Evolutionary conservation across 2,329 filamentous ascomycete genomes (phyloP).

Genomic region (Fusarium secorum): DNA sequence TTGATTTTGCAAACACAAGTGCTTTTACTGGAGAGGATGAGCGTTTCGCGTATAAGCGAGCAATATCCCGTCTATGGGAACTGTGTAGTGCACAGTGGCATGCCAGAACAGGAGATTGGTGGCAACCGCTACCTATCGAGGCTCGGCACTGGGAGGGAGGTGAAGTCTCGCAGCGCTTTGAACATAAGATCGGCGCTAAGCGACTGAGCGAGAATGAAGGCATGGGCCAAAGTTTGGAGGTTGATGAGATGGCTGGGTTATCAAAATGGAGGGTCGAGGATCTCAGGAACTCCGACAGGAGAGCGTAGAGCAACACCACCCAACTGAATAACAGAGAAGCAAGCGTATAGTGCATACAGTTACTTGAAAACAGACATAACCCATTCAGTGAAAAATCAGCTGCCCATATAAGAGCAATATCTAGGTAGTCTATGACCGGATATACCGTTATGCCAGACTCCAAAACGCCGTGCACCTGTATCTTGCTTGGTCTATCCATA

Average conservation of each 20-base stretch:
- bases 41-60: slow-evolving; percentile 81
- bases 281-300: slow-evolving; percentile 40
- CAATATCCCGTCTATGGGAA: slow-evolving; percentile 81
- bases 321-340: not conserved
- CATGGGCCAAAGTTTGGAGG: slow-evolving; percentile 47
- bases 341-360: not conserved
- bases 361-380: slow-evolving; percentile 1
- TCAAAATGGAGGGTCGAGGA: slow-evolving; percentile 50
- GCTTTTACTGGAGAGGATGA: slow-evolving; percentile 84
- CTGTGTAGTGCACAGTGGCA: slow-evolving; percentile 80
- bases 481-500: slow-evolving; percentile 31
- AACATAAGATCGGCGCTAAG: not conserved
- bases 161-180: slow-evolving; percentile 35
- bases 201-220: slow-evolving; percentile 37
- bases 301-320: slow-evolving; percentile 6
- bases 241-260: slow-evolving; percentile 51
- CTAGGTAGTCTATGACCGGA: slow-evolving; percentile 36
- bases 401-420: slow-evolving; percentile 23
- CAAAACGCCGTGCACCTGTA: slow-evolving; percentile 41
- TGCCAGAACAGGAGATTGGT: slow-evolving; percentile 70
- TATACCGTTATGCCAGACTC: slow-evolving; percentile 39
- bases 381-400: slow-evolving; percentile 16
- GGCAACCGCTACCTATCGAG: slow-evolving; percentile 71
- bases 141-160: slow-evolving; percentile 72
- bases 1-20: slow-evolving; percentile 73